These are phyloP conservation scores for Oryza australiensis DNA, from an alignment of 176 grass and related monocot species.

Conservation along the genomic window DNA sequence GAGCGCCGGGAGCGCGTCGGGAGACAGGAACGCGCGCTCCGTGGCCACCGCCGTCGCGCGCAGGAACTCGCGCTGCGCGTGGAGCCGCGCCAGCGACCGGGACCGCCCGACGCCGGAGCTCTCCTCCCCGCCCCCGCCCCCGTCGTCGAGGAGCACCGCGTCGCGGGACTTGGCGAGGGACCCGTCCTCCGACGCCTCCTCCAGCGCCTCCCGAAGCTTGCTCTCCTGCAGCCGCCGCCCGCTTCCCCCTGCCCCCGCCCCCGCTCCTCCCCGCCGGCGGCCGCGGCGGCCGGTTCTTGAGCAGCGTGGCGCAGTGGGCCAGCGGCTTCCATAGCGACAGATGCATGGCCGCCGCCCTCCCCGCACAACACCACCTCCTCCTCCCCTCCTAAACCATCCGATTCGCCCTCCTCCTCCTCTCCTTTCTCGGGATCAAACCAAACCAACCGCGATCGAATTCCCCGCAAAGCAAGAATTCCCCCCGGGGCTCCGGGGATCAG, in stretches of 20 bases:
- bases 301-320: conserved; percentile 84
- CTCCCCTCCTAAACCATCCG: conserved; percentile 42
- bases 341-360: conserved; percentile 62
- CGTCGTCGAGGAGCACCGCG: conserved; percentile 39
- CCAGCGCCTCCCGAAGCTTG: conserved; percentile 93
- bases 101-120: conserved; percentile 63
- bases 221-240: conserved; percentile 81
- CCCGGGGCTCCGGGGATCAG: neutral
- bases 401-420: conserved; percentile 10
- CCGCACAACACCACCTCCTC: neutral
- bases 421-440: conserved; percentile 44
- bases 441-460: conserved; percentile 37
- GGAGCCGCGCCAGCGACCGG: conserved; percentile 85
- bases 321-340: conserved; percentile 96
- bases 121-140: conserved; percentile 52
- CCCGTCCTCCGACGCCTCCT: conserved; percentile 94
- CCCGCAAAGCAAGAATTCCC: neutral
- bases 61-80: conserved; percentile 92
- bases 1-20: conserved; percentile 56
- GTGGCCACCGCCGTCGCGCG: conserved; percentile 77
- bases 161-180: conserved; percentile 83
- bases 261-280: conserved; percentile 40
- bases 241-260: conserved; percentile 28
- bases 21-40: conserved; percentile 69
- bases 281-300: conserved; percentile 58